These are phyloP conservation scores for Gastrodia elata DNA, from an alignment of 106 monocot genomes.

Conservation along the genomic window DNA sequence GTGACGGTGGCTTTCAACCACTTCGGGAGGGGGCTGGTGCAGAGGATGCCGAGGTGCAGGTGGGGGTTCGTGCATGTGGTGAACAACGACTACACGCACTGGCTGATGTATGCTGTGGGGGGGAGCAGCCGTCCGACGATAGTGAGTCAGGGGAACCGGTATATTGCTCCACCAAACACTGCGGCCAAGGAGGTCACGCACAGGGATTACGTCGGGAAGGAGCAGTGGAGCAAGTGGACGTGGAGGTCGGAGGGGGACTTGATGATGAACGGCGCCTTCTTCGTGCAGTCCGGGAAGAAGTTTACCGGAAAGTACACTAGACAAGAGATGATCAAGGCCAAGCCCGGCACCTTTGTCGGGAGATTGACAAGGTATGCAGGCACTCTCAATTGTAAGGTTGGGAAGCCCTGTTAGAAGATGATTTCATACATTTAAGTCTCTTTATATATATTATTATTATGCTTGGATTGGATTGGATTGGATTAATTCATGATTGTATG, in stretches of 20 bases:
- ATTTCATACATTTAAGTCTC: too few relatives aligned
- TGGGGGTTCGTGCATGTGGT: slow-evolving; percentile 64
- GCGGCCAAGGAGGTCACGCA: slow-evolving; percentile 52
- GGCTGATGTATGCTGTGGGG: slow-evolving; percentile 55
- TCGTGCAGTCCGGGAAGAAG: slow-evolving; percentile 22
- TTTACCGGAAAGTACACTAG: not conserved
- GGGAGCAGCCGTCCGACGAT: slow-evolving; percentile 49
- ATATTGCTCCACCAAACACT: slow-evolving; percentile 31
- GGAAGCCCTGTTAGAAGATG: slow-evolving; percentile 7
- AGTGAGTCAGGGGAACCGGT: slow-evolving; percentile 58
- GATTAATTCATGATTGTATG: too few relatives aligned
- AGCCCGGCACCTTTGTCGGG: slow-evolving; percentile 12
- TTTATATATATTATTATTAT: too few relatives aligned
- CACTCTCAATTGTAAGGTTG: slow-evolving; percentile 6
- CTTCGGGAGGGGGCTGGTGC: slow-evolving; percentile 36
- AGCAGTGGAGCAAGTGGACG: slow-evolving; percentile 35
- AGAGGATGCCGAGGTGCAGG: slow-evolving; percentile 50
- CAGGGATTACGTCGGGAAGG: slow-evolving; percentile 25
- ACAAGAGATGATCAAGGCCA: slow-evolving; percentile 15
- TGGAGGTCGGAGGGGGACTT: slow-evolving; percentile 45
- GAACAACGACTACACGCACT: slow-evolving; percentile 63
- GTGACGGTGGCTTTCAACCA: slow-evolving; percentile 57
- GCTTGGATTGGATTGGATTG: too few relatives aligned
- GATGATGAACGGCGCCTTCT: slow-evolving; percentile 46
- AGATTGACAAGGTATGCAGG: slow-evolving; percentile 20